These are phyloP conservation scores for Agaricus sinodeliciosus DNA, from an alignment of 768 basidiomycete genomes.

Conservation along the genomic window DNA sequence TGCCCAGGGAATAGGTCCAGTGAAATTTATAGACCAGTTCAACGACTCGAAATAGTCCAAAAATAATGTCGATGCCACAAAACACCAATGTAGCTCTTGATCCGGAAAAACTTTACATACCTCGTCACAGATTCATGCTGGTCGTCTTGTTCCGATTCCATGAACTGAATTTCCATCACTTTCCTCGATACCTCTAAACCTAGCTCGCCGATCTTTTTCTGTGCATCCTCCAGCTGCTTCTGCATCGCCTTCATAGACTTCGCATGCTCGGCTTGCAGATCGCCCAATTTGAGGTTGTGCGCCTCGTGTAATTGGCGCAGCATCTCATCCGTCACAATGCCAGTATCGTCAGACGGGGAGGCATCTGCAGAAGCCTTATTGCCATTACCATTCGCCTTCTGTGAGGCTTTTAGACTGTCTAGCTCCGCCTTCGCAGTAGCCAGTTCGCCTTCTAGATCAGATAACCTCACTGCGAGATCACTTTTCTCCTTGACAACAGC, in stretches of 20 bases:
- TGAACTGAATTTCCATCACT: slow-evolving; percentile 74
- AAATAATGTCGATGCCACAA: slow-evolving; percentile 50
- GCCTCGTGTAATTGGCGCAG: slow-evolving; percentile 75
- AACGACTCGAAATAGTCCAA: slow-evolving; percentile 34
- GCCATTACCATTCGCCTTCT: slow-evolving; percentile 51
- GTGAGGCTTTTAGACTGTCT: slow-evolving; percentile 42
- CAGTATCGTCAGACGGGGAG: slow-evolving; percentile 30
- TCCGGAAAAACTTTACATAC: slow-evolving; percentile 35
- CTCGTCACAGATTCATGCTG: slow-evolving; percentile 18
- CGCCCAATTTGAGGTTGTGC: slow-evolving; percentile 74
- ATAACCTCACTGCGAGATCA: slow-evolving; percentile 53
- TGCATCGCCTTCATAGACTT: slow-evolving; percentile 45
- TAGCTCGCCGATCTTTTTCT: slow-evolving; percentile 43
- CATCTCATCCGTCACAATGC: slow-evolving; percentile 63
- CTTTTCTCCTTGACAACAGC: slow-evolving; percentile 53
- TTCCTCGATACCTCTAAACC: slow-evolving; percentile 60
- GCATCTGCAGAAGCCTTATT: slow-evolving; percentile 16
- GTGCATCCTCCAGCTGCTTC: slow-evolving; percentile 51
- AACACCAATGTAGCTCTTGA: slow-evolving; percentile 49
- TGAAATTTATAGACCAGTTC: not conserved
- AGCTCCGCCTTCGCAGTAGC: slow-evolving; percentile 54
- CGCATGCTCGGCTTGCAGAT: slow-evolving; percentile 63
- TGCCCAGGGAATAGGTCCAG: not conserved
- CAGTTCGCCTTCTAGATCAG: slow-evolving; percentile 75
- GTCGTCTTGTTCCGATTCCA: slow-evolving; percentile 78